A percentile compares a stretch with the other conserved stretches of the same genome.
Evolutionary conservation across 495 filamentous ascomycete species (phyloP).

Genomic region (Neurospora sp.): DNA sequence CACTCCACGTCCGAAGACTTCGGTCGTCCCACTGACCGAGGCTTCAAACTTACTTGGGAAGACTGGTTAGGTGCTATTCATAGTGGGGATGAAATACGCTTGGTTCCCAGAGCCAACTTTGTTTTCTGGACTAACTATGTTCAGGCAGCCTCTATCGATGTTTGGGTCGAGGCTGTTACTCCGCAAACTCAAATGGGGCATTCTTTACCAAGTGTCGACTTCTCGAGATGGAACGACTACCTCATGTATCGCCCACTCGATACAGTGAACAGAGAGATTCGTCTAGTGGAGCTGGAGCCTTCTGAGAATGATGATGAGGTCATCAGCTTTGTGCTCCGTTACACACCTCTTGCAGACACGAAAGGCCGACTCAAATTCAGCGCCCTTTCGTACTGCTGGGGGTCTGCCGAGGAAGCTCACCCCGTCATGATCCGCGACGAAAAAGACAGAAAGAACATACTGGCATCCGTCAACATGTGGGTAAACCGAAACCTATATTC

Average conservation of each 20-base stretch:
- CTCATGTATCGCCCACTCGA: neutral
- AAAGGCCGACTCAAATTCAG: neutral
- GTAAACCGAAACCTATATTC: neutral
- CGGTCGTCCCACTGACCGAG: neutral
- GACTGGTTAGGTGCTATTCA: neutral
- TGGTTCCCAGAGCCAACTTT: neutral
- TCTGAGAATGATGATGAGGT: neutral
- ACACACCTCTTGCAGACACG: neutral
- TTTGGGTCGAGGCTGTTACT: neutral
- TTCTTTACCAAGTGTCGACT: neutral
- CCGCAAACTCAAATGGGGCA: neutral
- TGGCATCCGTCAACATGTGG: neutral
- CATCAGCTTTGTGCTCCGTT: neutral
- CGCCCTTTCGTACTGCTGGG: conserved; percentile 9
- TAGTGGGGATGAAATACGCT: neutral
- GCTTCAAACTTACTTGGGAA: neutral
- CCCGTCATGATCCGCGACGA: neutral
- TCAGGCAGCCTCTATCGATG: neutral
- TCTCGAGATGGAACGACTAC: neutral
- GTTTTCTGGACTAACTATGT: neutral
- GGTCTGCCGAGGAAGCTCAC: neutral
- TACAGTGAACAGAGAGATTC: neutral
- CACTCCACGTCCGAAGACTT: neutral
- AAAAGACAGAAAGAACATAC: neutral
- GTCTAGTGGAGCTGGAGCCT: neutral